These are phyloP conservation scores for Suillus spraguei DNA, from an alignment of 768 basidiomycete genomes.

Conservation along the genomic window DNA sequence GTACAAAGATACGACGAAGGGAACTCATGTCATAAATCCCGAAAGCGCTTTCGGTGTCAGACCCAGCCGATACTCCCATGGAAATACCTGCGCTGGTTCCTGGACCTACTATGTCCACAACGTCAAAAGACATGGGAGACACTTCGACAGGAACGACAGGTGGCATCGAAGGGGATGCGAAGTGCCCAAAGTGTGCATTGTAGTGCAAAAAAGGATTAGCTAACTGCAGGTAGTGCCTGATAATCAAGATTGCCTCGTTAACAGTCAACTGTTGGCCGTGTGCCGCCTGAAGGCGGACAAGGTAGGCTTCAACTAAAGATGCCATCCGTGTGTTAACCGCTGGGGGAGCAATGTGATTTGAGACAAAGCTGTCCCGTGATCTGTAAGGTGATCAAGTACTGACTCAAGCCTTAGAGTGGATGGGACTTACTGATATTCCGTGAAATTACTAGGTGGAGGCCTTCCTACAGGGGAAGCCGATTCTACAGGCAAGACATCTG, in stretches of 20 bases:
- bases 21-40: background rate
- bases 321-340: background rate
- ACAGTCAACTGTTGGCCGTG: slow-evolving; percentile 1
- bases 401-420: background rate
- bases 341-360: background rate
- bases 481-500: background rate
- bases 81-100: background rate
- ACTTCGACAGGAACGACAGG: background rate
- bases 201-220: background rate
- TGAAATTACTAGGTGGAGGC: background rate
- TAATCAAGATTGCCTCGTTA: slow-evolving; percentile 2
- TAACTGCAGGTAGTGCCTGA: background rate
- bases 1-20: slow-evolving; percentile 4
- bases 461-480: background rate
- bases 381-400: background rate
- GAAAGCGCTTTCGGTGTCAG: background rate
- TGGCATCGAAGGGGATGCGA: background rate
- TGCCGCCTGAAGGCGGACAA: background rate
- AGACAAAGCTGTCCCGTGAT: background rate
- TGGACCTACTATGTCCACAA: too few species aligned
- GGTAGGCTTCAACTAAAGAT: slow-evolving; percentile 4
- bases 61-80: background rate
- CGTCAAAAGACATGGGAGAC: background rate
- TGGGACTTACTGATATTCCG: background rate
- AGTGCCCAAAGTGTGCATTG: background rate